Evolutionary conservation across 2,329 filamentous ascomycete genomes (phyloP), one percentile per base, ranked within the genome.

Genomic region (Aspergillus awamori): DNA sequence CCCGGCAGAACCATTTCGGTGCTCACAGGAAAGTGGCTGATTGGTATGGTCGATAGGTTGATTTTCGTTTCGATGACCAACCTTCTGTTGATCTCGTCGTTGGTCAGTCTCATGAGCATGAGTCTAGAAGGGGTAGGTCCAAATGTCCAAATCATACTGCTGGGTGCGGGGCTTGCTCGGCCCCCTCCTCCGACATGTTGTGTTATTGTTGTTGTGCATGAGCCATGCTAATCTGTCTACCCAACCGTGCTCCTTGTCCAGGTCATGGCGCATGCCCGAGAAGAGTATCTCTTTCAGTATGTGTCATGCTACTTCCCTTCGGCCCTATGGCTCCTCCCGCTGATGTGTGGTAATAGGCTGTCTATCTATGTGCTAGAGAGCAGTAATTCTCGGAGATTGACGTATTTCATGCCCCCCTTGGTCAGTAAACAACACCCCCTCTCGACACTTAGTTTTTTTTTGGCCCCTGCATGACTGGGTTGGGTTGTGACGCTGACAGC

Each of bases 231-330:
- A 65, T 49, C n/a, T 47, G 28, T 57, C 48, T 3, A 33, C 20
- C 53, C 56, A 20, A 54, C 33, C 8, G 38, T 61, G 45, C 13
- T 24, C 39, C 48, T 45, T 58, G 28, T 62, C 54, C 66, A 87
- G 85, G 83, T 87, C 57, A 82, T 87, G 74, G 81, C 84, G 59
- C 84, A 87, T 77, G 84, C 85, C 41, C 80, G 84, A 68, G 84
- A 87, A 68, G 85, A 87, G 71, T 87, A 87, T 70, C 78, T 86
- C 26, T 87, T 84, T 69, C 82, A 86, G 83, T 86, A 69, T 72
- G 72, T 72, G 52, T 55, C 58, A 38, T 45, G 53, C 17, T 30
- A 36, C 28, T 45, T 17, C 22, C 8, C 15, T 45, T 53, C 38
- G n/a, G 36, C 36, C 28, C 41, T 30, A 51, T 45, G 49, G 22